Base-by-base conservation (phyloP, 2,329 filamentous ascomycete species). In the Aspergillus sp. region DNA sequence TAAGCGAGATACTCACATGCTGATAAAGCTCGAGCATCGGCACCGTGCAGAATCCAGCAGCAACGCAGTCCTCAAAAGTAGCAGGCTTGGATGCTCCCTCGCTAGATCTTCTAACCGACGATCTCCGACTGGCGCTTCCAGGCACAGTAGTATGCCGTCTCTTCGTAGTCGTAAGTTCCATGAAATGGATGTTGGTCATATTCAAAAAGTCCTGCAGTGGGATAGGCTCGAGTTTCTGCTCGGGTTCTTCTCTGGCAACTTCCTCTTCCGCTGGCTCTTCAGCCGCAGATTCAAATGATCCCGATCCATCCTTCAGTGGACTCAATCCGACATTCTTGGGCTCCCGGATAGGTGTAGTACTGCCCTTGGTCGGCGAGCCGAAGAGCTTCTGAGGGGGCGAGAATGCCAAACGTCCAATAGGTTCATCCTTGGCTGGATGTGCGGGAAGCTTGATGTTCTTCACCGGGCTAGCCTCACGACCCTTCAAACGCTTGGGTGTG, bases 131-230 rank as follows among this genome's bases (percentile, higher is more conserved):
- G 39, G 58, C 63, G 51, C 58, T 70, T 39, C 77, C 73, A 17
- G 83, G 83, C 2, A 81, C 85, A 41, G 85, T 83, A 0, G 91
- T 97, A 59, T 94, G 86, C 47, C 93, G 81, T 56, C 91, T 79
- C 66, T 97, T 97, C 1, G 90, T 96, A 0, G 91, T 95, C n/a
- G 86, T 95, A 44, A 98, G 76, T 64, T 98, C 93, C 87, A 98
- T 96, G 71, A 98, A 98, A 46, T 90, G 88, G 60, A 98, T 95
- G 50, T 88, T 94, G 2, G 91, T 96, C 82, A 95, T 84, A 53
- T 94, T 88, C 41, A 98, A 73, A 69, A 98, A 98, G 46, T 95
- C 87, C 58, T 95, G 89, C 3, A 98, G 76, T 41, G 90, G 86
- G 46, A 95, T 90, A 19, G 77, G 75, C n/a, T 81, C 77, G 5